Percentiles rank a stretch among this genome's conserved stretches.
Evolutionary conservation across 345 rosid genomes (phyloP).

Genomic region (Arabidopsis thaliana): DNA sequence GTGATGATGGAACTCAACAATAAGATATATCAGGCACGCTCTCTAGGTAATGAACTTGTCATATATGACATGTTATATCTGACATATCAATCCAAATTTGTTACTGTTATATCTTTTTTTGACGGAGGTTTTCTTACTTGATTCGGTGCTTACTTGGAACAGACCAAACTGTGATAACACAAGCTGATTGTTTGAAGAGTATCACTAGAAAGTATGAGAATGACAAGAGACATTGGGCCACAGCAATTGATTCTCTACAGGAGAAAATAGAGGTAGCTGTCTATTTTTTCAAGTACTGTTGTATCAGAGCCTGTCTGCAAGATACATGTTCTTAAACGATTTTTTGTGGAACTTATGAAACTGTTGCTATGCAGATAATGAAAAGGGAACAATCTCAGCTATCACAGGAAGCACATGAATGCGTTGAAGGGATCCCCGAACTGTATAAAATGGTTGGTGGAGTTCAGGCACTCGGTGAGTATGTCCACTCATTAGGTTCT

Average conservation of each 20-base stretch:
- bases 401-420: slow-evolving; percentile 79
- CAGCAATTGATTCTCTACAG: slow-evolving; percentile 56
- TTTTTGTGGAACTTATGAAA: slow-evolving; percentile 5
- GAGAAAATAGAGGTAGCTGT: slow-evolving; percentile 66
- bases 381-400: slow-evolving; percentile 82
- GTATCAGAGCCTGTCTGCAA: slow-evolving; percentile 7
- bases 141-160: slow-evolving; percentile 36
- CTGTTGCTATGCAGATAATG: slow-evolving; percentile 60
- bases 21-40: slow-evolving; percentile 66
- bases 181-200: slow-evolving; percentile 65
- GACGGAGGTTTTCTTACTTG: slow-evolving; percentile 11
- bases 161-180: slow-evolving; percentile 77
- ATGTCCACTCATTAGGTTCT: slow-evolving; percentile 6
- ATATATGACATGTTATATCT: neutral
- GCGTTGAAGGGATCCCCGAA: slow-evolving; percentile 79
- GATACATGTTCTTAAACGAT: neutral
- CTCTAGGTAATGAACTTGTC: slow-evolving; percentile 63
- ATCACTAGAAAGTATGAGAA: slow-evolving; percentile 60
- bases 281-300: slow-evolving; percentile 15
- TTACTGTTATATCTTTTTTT: neutral
- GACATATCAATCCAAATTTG: slow-evolving; percentile 9
- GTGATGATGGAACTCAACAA: slow-evolving; percentile 91
- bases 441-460: slow-evolving; percentile 81
- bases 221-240: slow-evolving; percentile 65
- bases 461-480: slow-evolving; percentile 88